Evolutionary conservation across 2,329 filamentous ascomycete genomes (phyloP).

Genomic region (Claviceps sp.): DNA sequence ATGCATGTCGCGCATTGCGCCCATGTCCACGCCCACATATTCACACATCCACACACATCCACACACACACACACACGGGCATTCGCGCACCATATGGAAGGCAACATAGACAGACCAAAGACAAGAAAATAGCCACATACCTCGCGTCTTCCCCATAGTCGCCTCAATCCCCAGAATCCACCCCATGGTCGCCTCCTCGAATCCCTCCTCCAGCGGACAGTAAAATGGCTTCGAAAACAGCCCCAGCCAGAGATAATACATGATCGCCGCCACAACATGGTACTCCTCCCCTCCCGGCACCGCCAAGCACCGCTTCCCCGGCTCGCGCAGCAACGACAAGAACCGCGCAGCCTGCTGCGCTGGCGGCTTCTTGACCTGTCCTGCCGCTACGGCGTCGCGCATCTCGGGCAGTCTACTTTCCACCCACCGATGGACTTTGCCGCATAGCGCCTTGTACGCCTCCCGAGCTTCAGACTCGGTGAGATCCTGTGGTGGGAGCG

Average conservation of each 20-base stretch:
- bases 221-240: constrained; percentile 24
- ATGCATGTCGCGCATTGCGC: no score
- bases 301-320: constrained; percentile 19
- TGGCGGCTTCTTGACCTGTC: constrained; percentile 13
- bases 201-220: constrained; percentile 20
- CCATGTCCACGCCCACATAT: no score
- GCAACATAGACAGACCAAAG: no score
- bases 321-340: constrained; percentile 20
- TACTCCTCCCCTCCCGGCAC: constrained; percentile 21
- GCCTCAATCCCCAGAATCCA: constrained; percentile 22
- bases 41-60: not conserved
- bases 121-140: constrained; percentile 5
- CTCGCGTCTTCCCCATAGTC: constrained; percentile 16
- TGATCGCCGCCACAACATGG: constrained; percentile 22
- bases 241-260: constrained; percentile 24
- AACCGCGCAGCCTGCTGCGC: constrained; percentile 17
- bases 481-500: constrained; percentile 20
- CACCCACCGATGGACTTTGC: constrained; percentile 23
- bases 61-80: no score
- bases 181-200: constrained; percentile 15
- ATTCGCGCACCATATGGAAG: not conserved
- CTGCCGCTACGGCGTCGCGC: constrained; percentile 19
- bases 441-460: constrained; percentile 19
- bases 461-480: constrained; percentile 23
- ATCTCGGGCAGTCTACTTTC: constrained; percentile 19